Evolutionary conservation across 345 rosid genomes (phyloP), one percentile per base, ranked within the genome.

Genomic region (Ceriops zippeliana): DNA sequence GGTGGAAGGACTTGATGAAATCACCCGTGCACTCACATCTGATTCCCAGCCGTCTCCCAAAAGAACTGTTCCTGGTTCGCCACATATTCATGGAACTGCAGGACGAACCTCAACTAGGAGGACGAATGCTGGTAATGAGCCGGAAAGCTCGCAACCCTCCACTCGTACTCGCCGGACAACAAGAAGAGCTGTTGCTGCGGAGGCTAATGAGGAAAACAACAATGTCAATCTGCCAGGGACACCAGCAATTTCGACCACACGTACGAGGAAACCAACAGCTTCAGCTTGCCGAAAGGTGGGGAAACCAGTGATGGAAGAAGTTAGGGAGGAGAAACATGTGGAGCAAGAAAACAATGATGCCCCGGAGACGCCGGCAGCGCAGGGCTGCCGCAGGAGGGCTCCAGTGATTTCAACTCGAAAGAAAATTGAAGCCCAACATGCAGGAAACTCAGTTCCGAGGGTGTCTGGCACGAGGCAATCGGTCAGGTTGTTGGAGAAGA

Each of bases 1-100:
- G 98, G 98, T 88, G 47, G 96, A 87, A 63, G 99, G 99, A 66
- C 78, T 87, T 24, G 92, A 86, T 1, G 99, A 91, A 60, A 49
- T 88, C 11, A 49, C 63, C 70, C 81, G 79, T 58, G 82, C 71
- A 61, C 69, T 83, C 16, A 46, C 59, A 51, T 65, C 82, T 32
- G 69, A 65, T 35, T 38, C 69, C 17, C 77, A 65, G 34, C 77
- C 56, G 17, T 78, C 86, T 59, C 91, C 90, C 9, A 85, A 75
- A 1, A 83, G 63, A 67, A 61, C 67, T 27, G 74, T 70, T 5
- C 73, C 69, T 7, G 78, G 46, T 35, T 7, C 83, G 6, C 75
- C 82, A 1, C 71, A 62, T 0, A 56, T 75, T 70, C 79, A 85
- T 6, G 77, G 71, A 38, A 74, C 87, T 13, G 86, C 78, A n/a